Base-by-base conservation (phyloP, 768 basidiomycete species). In the Calocera viscosa region DNA sequence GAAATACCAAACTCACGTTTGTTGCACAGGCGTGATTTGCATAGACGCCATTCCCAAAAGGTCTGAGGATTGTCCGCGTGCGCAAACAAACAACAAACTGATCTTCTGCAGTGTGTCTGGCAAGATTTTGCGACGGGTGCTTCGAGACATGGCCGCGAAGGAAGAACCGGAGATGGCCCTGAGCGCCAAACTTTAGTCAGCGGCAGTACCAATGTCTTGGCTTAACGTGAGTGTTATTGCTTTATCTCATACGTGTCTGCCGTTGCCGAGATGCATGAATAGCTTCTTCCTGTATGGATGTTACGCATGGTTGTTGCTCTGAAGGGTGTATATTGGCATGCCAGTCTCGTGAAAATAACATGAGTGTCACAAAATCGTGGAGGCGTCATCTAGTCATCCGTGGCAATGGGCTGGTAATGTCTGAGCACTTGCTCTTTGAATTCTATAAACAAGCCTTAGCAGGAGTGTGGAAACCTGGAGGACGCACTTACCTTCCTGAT, bases 51-150 rank as follows among this genome's bases (percentile, higher is more conserved):
- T 90, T 65, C 89, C 90, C 0, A 90, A 89, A 75, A 88, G 83
- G 86, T 87, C 63, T 64, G 71, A 77, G 68, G 10, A 3, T 26
- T 49, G 53, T 33, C 47, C 19, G 19, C 1, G 39, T 28, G 7
- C 43, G 39, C 26, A 22, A 26, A 28, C 40, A 2, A 22, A 12
- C 17, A 26, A 5, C 47, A 35, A 49, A 28, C 67, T 11, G 28
- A 40, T 64, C 35, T 66, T 64, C 68, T 72, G 16, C 68, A 92
- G 90, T 70, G 85, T 91, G 34, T 83, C 90, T 65, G 93, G 93
- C 1, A 94, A 95, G 77, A 96, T 96, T 72, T 75, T 94, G 34
- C 81, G 91, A 49, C 82, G 89, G 28, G 83, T 91, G 69, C 78
- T 94, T 47, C 82, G 90, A 12, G 88, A 86, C 2, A 76, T 79